Conservation (phyloP, 2,329 filamentous ascomycete genomes). For the Delphinella strobiligena region DNA sequence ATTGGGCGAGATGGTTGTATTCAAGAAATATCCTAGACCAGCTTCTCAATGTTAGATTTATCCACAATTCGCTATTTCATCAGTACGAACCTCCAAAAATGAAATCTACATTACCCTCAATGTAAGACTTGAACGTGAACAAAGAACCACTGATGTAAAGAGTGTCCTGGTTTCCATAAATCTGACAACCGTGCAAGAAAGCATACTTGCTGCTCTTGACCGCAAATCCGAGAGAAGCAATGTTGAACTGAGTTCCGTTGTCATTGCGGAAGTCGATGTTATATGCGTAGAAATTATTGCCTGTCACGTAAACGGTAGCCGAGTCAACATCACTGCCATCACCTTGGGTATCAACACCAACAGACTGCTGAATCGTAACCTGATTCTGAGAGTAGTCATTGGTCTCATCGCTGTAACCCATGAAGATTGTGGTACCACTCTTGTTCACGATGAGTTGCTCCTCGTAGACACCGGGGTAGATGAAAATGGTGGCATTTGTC, state of each 20-base stretch:
- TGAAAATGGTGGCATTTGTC: conserved; percentile 26
- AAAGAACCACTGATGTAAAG: conserved; percentile 25
- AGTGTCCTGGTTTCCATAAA: conserved; percentile 28
- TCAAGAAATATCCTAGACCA: conserved; percentile 33
- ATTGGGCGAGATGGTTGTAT: conserved; percentile 25
- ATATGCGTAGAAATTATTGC: conserved; percentile 28
- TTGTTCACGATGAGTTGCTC: conserved; percentile 28
- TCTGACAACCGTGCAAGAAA: conserved; percentile 25
- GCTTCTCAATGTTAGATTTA: no score
- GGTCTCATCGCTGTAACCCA: conserved; percentile 25
- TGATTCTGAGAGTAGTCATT: conserved; percentile 26
- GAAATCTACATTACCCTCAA: conserved; percentile 32
- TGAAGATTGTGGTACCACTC: conserved; percentile 27
- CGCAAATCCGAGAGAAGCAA: conserved; percentile 29
- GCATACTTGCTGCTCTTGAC: conserved; percentile 30
- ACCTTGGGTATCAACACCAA: conserved; percentile 26
- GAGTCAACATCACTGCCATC: conserved; percentile 25
- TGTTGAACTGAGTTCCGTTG: conserved; percentile 24
- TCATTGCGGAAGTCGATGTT: conserved; percentile 31
- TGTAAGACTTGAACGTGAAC: conserved; percentile 29
- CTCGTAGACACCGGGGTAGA: conserved; percentile 28
- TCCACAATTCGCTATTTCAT: no score
- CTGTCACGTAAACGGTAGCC: conserved; percentile 28
- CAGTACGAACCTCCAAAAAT: no score
- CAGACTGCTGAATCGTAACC: conserved; percentile 24